These are phyloP conservation scores for Corylus heterophylla DNA, from an alignment of 306 rosid genomes.

Conservation along the genomic window DNA sequence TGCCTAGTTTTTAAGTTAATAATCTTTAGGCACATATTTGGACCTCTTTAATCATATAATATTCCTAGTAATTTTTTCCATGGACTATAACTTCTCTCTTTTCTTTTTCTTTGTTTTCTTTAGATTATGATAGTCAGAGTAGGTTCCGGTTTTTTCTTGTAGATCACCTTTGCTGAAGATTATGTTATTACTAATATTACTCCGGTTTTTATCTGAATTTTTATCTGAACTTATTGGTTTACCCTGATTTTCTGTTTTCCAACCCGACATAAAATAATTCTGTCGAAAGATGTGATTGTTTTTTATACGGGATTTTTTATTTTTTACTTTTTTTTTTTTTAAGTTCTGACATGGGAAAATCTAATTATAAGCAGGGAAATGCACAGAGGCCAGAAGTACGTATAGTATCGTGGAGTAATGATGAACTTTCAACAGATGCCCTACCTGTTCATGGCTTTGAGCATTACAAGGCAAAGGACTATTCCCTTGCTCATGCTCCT, in stretches of 20 bases:
- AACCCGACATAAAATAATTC: neutral
- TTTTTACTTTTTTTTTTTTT: too few relatives aligned
- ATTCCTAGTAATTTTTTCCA: neutral
- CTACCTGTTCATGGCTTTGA: slow-evolving; percentile 94
- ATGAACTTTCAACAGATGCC: slow-evolving; percentile 95
- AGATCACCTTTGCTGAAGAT: neutral
- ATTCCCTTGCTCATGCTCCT: slow-evolving; percentile 98
- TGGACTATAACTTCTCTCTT: neutral
- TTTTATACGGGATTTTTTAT: neutral
- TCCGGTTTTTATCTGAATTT: neutral
- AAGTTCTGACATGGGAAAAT: slow-evolving; percentile 32
- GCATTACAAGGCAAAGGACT: slow-evolving; percentile 97
- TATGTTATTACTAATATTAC: neutral
- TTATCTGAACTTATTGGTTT: neutral
- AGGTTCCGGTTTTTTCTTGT: neutral
- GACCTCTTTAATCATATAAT: neutral
- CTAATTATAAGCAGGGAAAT: slow-evolving; percentile 73
- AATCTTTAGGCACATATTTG: neutral
- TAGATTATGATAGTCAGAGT: neutral
- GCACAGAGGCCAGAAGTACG: slow-evolving; percentile 98
- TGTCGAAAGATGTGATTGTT: neutral
- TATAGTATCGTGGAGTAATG: slow-evolving; percentile 84
- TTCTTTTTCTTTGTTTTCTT: neutral
- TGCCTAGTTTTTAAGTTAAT: neutral
- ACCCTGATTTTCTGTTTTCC: neutral